Percentiles rank a stretch among this genome's conserved stretches.
Evolutionary conservation across 73 alveolate genomes (phyloP).

Genomic region (Uronychia setigera): DNA sequence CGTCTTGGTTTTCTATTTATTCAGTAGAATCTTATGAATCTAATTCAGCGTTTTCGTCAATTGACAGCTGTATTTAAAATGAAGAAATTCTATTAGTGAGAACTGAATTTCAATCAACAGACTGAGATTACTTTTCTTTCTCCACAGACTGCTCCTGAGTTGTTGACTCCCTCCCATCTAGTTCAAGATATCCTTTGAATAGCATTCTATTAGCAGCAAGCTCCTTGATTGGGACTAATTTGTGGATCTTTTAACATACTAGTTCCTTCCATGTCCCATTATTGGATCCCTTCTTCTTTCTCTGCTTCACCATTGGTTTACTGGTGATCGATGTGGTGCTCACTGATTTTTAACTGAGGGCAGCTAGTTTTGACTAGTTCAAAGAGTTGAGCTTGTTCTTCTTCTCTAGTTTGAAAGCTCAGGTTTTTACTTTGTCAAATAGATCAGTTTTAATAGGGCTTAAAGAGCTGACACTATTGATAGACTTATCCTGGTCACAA

Average conservation of each 20-base stretch:
- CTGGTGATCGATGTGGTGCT: background rate
- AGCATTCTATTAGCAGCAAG: background rate
- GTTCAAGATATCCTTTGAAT: background rate
- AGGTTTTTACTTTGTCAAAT: background rate
- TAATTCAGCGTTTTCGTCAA: background rate
- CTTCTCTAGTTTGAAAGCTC: background rate
- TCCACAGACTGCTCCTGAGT: background rate
- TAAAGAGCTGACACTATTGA: background rate
- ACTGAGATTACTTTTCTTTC: background rate
- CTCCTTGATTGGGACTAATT: background rate
- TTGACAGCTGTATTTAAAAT: background rate
- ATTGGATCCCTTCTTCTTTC: background rate
- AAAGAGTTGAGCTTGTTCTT: background rate
- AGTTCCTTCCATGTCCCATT: background rate
- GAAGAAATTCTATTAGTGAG: background rate
- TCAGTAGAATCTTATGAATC: background rate
- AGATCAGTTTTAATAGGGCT: background rate
- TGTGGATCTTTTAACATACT: background rate
- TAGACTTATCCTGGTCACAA: too few species aligned
- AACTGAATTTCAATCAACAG: background rate
- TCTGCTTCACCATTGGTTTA: background rate
- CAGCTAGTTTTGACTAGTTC: background rate
- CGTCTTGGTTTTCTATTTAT: background rate
- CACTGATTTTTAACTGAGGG: background rate
- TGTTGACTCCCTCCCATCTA: background rate